Evolutionary conservation across 805 yeast species (phyloP).

Genomic region (Teunomyces kruisii): DNA sequence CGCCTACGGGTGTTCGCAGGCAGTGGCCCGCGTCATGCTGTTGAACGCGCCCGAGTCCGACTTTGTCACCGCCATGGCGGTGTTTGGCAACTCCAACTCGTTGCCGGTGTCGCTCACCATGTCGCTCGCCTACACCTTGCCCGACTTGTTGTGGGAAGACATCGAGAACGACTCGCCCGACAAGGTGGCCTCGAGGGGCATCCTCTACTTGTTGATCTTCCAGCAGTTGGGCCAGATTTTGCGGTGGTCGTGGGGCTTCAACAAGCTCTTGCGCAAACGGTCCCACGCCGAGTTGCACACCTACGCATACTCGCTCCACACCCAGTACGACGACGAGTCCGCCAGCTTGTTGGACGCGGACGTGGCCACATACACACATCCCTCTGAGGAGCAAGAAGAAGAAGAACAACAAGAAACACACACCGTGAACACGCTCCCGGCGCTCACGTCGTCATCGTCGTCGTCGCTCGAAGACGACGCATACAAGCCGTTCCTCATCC

Average conservation of each 20-base stretch:
- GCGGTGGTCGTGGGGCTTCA: slow-evolving; percentile 88
- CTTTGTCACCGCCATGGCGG: slow-evolving; percentile 95
- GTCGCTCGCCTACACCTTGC: slow-evolving; percentile 73
- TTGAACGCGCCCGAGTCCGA: slow-evolving; percentile 77
- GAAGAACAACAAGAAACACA: too few species aligned
- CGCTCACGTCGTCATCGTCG: background rate
- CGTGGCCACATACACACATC: too few species aligned
- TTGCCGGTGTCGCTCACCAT: slow-evolving; percentile 89
- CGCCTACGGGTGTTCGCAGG: slow-evolving; percentile 61
- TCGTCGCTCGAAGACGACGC: background rate
- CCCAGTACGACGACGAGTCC: slow-evolving; percentile 5
- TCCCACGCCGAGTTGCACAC: slow-evolving; percentile 35
- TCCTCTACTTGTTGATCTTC: slow-evolving; percentile 68
- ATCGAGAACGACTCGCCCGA: slow-evolving; percentile 64
- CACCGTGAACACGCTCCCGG: background rate
- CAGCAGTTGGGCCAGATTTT: slow-evolving; percentile 82
- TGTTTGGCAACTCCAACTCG: slow-evolving; percentile 93
- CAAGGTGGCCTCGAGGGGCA: slow-evolving; percentile 76
- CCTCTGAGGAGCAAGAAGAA: too few species aligned
- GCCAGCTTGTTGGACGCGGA: slow-evolving; percentile 13
- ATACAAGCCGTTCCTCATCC: background rate
- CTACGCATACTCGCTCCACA: slow-evolving; percentile 10
- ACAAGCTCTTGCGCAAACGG: slow-evolving; percentile 59
- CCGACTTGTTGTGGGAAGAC: slow-evolving; percentile 74
- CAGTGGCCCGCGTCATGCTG: slow-evolving; percentile 51